phyloP scores from a whole-genome alignment of 2,329 filamentous ascomycete genomes.

The Huntiella abstrusa region DNA sequence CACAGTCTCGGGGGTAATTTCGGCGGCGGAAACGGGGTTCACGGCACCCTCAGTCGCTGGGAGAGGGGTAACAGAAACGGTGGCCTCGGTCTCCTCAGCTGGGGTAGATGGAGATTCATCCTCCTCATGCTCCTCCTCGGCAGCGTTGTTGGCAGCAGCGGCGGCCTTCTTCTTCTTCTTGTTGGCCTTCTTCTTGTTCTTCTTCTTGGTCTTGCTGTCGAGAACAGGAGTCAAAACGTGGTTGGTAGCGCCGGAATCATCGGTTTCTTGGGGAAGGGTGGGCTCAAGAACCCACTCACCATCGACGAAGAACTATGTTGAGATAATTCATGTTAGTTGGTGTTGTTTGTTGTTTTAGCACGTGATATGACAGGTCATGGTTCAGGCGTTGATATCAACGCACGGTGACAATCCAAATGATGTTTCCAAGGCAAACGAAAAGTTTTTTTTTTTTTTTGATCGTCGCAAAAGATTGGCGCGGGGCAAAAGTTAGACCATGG shows the following conservation, averaged over 20 bases:
- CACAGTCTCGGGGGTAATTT: slow-evolving; percentile 60
- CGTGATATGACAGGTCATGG: too few species aligned
- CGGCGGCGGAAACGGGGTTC: slow-evolving; percentile 64
- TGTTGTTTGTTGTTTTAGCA: not conserved
- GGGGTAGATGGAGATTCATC: slow-evolving; percentile 9
- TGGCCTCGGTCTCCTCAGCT: slow-evolving; percentile 17
- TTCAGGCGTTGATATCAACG: too few species aligned
- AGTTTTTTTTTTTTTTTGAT: too few species aligned
- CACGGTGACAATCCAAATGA: not conserved
- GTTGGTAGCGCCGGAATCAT: slow-evolving; percentile 72
- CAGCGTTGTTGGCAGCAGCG: slow-evolving; percentile 1
- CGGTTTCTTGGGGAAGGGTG: slow-evolving; percentile 62
- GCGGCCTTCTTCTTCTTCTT: slow-evolving; percentile 13
- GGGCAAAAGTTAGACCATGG: too few species aligned
- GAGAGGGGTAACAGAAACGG: slow-evolving; percentile 40
- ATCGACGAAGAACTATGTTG: slow-evolving; percentile 74
- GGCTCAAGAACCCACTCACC: slow-evolving; percentile 74
- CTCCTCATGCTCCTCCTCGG: slow-evolving; percentile 7
- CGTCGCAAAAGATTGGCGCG: too few species aligned
- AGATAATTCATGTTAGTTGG: slow-evolving; percentile 1
- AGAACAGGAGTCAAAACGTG: slow-evolving; percentile 55
- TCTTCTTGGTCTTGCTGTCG: slow-evolving; percentile 29
- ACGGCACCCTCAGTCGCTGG: slow-evolving; percentile 44
- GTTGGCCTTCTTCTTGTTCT: slow-evolving; percentile 21
- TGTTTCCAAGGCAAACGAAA: not conserved